Conservation (phyloP, 2,329 filamentous ascomycete genomes). For the Tolypocladium tropicale region DNA sequence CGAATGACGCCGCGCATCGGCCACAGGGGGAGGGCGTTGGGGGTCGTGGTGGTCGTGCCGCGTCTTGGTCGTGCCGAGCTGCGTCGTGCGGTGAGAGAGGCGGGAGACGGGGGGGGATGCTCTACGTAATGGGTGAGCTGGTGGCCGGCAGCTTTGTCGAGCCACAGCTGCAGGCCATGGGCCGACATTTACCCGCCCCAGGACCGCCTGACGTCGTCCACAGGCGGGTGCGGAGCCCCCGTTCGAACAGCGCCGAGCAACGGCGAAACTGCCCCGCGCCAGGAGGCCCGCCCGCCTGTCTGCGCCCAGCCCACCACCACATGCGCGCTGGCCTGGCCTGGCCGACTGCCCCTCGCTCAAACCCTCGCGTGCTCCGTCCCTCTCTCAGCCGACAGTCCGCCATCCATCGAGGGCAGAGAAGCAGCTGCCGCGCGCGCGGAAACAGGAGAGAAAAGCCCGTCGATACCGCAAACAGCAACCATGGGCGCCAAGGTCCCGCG, state of each 20-base stretch:
- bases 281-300: neutral
- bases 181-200: conserved; percentile 1
- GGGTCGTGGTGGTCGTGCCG: neutral
- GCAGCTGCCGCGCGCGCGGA: no score
- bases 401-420: neutral
- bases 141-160: neutral
- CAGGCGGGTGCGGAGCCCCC: no score
- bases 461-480: conserved; percentile 2
- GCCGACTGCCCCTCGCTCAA: neutral
- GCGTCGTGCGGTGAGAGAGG: neutral
- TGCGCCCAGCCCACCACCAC: neutral
- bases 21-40: neutral
- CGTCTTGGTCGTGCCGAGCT: neutral
- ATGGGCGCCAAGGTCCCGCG: conserved; percentile 61
- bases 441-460: neutral
- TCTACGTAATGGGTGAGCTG: neutral
- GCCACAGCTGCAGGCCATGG: neutral
- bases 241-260: neutral
- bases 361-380: neutral
- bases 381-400: neutral
- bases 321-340: neutral
- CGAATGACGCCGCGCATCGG: conserved; percentile 5
- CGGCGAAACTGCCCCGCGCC: conserved; percentile 10
- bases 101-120: neutral
- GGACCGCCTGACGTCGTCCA: neutral